Conservation (phyloP, 768 basidiomycete genomes). For the Stropharia rugosoannulata region DNA sequence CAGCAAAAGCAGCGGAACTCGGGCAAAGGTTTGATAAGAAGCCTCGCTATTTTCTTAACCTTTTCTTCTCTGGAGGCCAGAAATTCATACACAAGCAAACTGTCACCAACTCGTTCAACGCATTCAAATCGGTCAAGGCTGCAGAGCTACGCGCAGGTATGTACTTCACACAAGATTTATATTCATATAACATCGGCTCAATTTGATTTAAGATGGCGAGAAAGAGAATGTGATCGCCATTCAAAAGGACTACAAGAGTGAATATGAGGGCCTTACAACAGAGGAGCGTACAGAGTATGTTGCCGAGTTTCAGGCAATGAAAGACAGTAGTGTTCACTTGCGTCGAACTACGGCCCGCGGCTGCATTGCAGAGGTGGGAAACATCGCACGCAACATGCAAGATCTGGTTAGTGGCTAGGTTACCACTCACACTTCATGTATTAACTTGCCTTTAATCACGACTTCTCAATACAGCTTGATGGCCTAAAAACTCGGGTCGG, state of each 20-base stretch:
- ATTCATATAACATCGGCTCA: not conserved
- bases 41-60: constrained; percentile 5
- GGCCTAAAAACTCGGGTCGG: constrained; percentile 14
- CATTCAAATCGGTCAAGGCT: constrained; percentile 4
- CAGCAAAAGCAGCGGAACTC: not conserved
- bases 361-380: constrained; percentile 4
- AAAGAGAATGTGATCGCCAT: not conserved
- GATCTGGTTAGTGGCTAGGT: constrained; percentile 9
- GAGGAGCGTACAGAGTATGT: constrained; percentile 4
- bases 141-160: not conserved
- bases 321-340: not conserved
- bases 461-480: too few species aligned
- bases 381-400: constrained; percentile 8
- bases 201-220: not conserved
- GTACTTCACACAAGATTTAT: not conserved
- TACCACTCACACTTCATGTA: too few species aligned
- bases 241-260: not conserved
- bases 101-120: constrained; percentile 4
- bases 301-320: not conserved
- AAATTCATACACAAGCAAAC: not conserved
- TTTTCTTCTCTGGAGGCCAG: constrained; percentile 2
- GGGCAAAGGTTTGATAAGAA: constrained; percentile 2
- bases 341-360: not conserved
- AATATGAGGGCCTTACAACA: constrained; percentile 5
- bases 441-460: too few species aligned